Evolutionary conservation across 306 rosid species (phyloP).

Genomic region (Gastrolobium villosum): DNA sequence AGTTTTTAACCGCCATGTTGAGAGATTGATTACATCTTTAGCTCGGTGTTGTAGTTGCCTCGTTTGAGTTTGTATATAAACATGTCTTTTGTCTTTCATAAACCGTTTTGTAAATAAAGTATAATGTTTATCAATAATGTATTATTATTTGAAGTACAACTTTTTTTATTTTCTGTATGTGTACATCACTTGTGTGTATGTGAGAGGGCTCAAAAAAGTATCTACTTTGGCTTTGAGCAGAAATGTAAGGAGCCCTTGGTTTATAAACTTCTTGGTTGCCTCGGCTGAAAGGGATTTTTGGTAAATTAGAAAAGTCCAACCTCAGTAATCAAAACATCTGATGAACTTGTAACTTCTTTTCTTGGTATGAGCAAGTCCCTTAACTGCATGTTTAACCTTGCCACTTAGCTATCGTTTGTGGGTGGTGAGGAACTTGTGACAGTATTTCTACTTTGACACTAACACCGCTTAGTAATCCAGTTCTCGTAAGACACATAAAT

Average conservation of each 20-base stretch:
- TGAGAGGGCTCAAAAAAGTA: neutral
- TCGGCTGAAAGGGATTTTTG: neutral
- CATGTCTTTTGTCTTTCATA: slow-evolving; percentile 53
- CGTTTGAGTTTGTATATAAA: slow-evolving; percentile 61
- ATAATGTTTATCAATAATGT: slow-evolving; percentile 45
- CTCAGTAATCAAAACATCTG: slow-evolving; percentile 1
- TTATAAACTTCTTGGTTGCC: neutral
- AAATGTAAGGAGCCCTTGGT: neutral
- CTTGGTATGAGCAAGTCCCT: neutral
- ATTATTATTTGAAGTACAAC: slow-evolving; percentile 9
- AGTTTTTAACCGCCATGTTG: slow-evolving; percentile 45
- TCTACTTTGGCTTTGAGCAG: neutral
- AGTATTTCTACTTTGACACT: too few relatives aligned
- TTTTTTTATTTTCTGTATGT: slow-evolving; percentile 25
- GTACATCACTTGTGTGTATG: slow-evolving; percentile 18
- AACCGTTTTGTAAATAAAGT: slow-evolving; percentile 55
- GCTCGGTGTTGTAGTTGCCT: slow-evolving; percentile 42
- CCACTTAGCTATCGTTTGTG: neutral
- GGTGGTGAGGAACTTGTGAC: neutral
- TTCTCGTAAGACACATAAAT: too few relatives aligned
- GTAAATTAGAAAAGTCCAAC: slow-evolving; percentile 15
- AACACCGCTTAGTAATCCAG: too few relatives aligned
- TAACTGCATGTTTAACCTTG: neutral
- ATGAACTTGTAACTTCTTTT: neutral
- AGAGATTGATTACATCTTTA: slow-evolving; percentile 52